These are phyloP conservation scores for Endoconidiophora polonica DNA, from an alignment of 2,329 filamentous ascomycete genomes.

Conservation along the genomic window DNA sequence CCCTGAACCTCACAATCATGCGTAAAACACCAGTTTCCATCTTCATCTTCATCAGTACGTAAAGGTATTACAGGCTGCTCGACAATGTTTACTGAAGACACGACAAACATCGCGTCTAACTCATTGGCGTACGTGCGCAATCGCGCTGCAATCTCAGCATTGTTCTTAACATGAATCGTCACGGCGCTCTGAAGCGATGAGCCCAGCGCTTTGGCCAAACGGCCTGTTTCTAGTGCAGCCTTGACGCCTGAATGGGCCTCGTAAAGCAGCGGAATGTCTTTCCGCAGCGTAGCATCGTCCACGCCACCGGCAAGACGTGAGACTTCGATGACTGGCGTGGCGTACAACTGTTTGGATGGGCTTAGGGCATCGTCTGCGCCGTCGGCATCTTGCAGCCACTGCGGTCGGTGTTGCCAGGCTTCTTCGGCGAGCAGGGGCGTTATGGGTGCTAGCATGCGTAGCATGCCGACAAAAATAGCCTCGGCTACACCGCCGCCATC, in stretches of 20 bases:
- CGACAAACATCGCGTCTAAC: slow-evolving; percentile 49
- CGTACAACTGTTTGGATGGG: slow-evolving; percentile 33
- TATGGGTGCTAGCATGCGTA: slow-evolving; percentile 66
- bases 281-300: slow-evolving; percentile 5
- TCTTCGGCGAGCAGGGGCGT: slow-evolving; percentile 76
- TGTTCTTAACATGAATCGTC: slow-evolving; percentile 41
- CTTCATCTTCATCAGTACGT: not conserved
- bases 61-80: slow-evolving; percentile 16
- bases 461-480: slow-evolving; percentile 52
- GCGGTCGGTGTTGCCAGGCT: slow-evolving; percentile 63
- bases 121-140: slow-evolving; percentile 28
- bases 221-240: slow-evolving; percentile 54
- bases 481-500: slow-evolving; percentile 47
- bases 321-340: slow-evolving; percentile 26
- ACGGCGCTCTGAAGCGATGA: slow-evolving; percentile 55
- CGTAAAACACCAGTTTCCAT: slow-evolving; percentile 25
- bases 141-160: slow-evolving; percentile 23
- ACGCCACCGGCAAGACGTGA: slow-evolving; percentile 24
- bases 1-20: slow-evolving; percentile 27
- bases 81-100: slow-evolving; percentile 43
- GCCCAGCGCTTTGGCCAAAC: slow-evolving; percentile 54
- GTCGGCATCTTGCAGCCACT: slow-evolving; percentile 30
- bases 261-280: slow-evolving; percentile 31
- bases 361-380: slow-evolving; percentile 8
- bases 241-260: slow-evolving; percentile 52